Evolutionary conservation across 192 early-diverging fungal species (phyloP).

Genomic region (Gaertneriomyces sp.): DNA sequence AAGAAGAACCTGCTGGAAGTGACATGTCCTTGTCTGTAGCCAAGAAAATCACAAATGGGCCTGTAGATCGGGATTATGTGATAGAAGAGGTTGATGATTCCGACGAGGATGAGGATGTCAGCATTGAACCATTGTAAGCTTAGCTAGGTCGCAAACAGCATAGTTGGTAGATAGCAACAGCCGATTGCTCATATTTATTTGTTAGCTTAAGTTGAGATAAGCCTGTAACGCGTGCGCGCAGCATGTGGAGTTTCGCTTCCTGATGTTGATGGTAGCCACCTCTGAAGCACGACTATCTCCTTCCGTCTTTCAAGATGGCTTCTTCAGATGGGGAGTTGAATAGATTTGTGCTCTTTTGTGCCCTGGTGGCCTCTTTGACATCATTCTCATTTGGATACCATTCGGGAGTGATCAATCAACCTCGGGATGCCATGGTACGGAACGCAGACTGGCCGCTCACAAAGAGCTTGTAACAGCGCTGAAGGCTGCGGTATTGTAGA

Average conservation of each 20-base stretch:
- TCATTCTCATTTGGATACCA: conserved; percentile 48
- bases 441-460: not conserved
- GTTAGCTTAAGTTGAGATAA: too few species aligned
- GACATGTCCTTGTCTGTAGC: conserved; percentile 1
- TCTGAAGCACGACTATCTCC: too few species aligned
- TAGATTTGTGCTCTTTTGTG: conserved; percentile 23
- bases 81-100: conserved; percentile 33
- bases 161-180: too few species aligned
- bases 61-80: conserved; percentile 20
- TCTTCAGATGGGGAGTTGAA: too few species aligned
- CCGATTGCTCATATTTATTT: too few species aligned
- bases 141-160: too few species aligned
- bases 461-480: not conserved
- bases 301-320: too few species aligned
- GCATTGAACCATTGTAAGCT: conserved; percentile 22
- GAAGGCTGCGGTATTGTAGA: conserved; percentile 8
- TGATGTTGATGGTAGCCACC: too few species aligned
- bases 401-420: conserved; percentile 49
- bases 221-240: too few species aligned
- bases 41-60: conserved; percentile 2
- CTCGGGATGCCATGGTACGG: conserved; percentile 42
- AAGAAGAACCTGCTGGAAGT: conserved; percentile 8
- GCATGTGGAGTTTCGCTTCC: too few species aligned
- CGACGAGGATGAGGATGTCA: conserved; percentile 29
- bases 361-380: conserved; percentile 28